Base-by-base conservation (phyloP, 1,139 yeast species). In the Kodamaea suecica region DNA sequence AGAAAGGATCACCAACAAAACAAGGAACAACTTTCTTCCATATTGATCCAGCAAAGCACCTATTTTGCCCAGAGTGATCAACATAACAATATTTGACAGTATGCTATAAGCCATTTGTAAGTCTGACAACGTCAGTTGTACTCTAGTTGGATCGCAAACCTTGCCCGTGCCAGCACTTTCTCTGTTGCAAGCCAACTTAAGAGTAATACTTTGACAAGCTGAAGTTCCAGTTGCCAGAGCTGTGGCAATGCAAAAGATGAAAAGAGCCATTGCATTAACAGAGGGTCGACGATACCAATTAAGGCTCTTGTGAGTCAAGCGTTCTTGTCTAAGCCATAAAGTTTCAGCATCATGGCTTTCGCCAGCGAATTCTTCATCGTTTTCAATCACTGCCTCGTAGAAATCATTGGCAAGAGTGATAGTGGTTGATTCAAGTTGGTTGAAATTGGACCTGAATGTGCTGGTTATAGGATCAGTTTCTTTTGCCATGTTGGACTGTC, bases 41-140 rank as follows among this genome's bases (percentile, higher is more conserved):
- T 70, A 63, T 29, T 70, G 60, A 54, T 84, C 92, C 4, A 85
- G 77, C 24, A 76, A 49, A 11, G 74, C 71, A 0, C 86, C 86
- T 7, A 78, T 52, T 43, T 71, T 68, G 3, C 72, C 70, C 38
- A 68, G 55, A 2, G 73, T 70, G 4, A 68, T 36, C 28, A 70
- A 53, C 45, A 59, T 58, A n/a, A 60, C 47, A 3, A 59, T 36
- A 5, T 61, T 66, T 10, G 50, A 41, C 7, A 58, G 41, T 3
- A 65, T 39, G 10, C 49, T 42, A 29, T 48, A 50, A 9, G 51
- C 57, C 45, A 64, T 52, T 33, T 57, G 61, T 38, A 62, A 59
- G 43, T 66, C 57, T 12, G 70, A 64, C 32, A 66, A 52, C 36
- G 64, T 40, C 3, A 61, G 41, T 43, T 67, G 74, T 2, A 63